A percentile compares a stretch with the other conserved stretches of the same genome.
These are phyloP conservation scores for Lycium barbarum DNA, from an alignment of 257 asterid species.

Conservation along the genomic window DNA sequence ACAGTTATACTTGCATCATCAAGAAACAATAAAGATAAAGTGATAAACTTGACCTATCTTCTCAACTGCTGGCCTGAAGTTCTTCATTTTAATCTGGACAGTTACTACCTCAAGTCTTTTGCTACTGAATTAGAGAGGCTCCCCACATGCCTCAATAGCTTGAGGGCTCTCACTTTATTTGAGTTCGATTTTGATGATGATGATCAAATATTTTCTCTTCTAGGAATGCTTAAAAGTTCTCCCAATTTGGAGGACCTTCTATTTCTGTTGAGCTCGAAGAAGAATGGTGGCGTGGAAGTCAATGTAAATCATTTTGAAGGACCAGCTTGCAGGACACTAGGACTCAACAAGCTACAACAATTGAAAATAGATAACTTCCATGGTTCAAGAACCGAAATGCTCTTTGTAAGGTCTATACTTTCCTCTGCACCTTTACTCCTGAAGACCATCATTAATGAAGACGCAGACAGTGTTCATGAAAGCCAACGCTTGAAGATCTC, in stretches of 20 bases:
- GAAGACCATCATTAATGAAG: too few species aligned
- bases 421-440: too few species aligned
- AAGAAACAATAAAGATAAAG: background rate
- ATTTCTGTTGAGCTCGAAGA: background rate
- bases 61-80: background rate
- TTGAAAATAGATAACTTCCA: background rate
- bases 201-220: background rate
- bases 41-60: background rate
- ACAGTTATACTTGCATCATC: background rate
- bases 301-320: background rate
- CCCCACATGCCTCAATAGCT: background rate
- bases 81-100: background rate
- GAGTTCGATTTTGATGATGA: background rate
- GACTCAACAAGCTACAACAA: background rate
- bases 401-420: background rate
- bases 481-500: background rate
- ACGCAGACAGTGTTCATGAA: too few species aligned
- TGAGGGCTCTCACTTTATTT: background rate
- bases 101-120: background rate
- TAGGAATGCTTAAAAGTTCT: background rate
- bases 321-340: slow-evolving; percentile 1
- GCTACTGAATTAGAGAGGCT: background rate
- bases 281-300: background rate
- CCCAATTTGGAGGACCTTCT: background rate
- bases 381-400: slow-evolving; percentile 1